Percentiles rank a stretch among this genome's conserved stretches.
Evolutionary conservation across 129 eudicot species (phyloP).

Genomic region (Silybum marianum): DNA sequence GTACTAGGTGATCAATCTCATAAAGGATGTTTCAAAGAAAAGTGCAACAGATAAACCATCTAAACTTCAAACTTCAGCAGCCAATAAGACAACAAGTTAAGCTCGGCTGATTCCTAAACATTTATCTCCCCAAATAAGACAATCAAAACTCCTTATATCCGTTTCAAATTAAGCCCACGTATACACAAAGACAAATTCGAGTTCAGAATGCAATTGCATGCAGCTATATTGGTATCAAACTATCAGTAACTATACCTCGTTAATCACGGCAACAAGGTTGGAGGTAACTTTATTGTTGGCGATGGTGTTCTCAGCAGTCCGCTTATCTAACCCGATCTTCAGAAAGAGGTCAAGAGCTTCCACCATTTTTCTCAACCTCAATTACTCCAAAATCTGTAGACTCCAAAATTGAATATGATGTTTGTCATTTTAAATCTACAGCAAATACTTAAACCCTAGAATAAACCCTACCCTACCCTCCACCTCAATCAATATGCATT

Average conservation of each 20-base stretch:
- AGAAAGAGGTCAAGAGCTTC: constrained; percentile 59
- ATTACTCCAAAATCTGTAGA: constrained; percentile 9
- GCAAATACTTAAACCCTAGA: constrained; percentile 1
- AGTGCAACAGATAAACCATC: constrained; percentile 1
- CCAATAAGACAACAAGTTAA: no score
- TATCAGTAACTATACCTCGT: constrained; percentile 55
- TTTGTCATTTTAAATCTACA: neutral
- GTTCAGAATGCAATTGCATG: constrained; percentile 18
- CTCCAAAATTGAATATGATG: constrained; percentile 7
- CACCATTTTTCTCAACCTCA: constrained; percentile 22
- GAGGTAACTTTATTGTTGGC: constrained; percentile 81
- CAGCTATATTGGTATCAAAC: neutral
- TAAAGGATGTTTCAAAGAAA: neutral
- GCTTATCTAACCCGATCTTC: constrained; percentile 68
- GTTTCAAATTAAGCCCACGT: neutral
- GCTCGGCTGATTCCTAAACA: neutral
- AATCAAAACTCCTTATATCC: neutral
- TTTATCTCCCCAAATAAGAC: neutral
- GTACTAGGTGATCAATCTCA: neutral
- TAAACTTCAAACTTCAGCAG: neutral
- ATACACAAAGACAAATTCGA: neutral
- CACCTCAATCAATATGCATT: neutral
- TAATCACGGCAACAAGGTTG: constrained; percentile 69
- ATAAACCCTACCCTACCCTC: constrained; percentile 9
- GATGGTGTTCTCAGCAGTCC: constrained; percentile 60